phyloP scores from a whole-genome alignment of 257 asterid genomes.

The Avicennia marina region DNA sequence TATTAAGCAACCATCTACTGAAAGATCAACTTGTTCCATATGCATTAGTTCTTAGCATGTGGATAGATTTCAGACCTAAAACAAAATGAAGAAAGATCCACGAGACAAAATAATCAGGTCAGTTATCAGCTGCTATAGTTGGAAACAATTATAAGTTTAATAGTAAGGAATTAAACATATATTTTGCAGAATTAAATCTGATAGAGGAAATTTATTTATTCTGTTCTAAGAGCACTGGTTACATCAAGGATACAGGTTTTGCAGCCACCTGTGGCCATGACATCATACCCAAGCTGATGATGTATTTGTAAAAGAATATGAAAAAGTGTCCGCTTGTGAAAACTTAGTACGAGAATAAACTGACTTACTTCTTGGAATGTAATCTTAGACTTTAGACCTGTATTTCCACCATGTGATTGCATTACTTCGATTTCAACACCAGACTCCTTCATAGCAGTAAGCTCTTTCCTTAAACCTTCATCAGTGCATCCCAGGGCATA shows the following conservation, averaged over 20 bases:
- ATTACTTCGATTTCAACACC: conserved; percentile 77
- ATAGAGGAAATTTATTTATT: no score
- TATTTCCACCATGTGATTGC: conserved; percentile 62
- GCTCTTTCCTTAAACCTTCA: conserved; percentile 73
- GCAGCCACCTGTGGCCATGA: neutral
- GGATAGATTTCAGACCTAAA: no score
- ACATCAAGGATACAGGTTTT: conserved; percentile 4
- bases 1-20: no score
- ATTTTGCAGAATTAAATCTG: no score
- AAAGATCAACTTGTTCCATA: no score
- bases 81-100: no score
- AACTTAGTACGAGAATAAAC: neutral
- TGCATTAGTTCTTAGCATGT: no score
- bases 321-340: neutral
- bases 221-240: neutral
- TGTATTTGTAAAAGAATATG: neutral
- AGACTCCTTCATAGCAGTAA: conserved; percentile 66
- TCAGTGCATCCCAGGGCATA: conserved; percentile 93
- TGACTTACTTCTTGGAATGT: conserved; percentile 55
- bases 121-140: no score
- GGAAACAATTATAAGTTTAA: no score
- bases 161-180: no score
- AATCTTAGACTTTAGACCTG: conserved; percentile 65
- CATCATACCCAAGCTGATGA: neutral
- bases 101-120: no score